These are phyloP conservation scores for Pontederia paniculata DNA, from an alignment of 176 grass and related monocot genomes.

Conservation along the genomic window DNA sequence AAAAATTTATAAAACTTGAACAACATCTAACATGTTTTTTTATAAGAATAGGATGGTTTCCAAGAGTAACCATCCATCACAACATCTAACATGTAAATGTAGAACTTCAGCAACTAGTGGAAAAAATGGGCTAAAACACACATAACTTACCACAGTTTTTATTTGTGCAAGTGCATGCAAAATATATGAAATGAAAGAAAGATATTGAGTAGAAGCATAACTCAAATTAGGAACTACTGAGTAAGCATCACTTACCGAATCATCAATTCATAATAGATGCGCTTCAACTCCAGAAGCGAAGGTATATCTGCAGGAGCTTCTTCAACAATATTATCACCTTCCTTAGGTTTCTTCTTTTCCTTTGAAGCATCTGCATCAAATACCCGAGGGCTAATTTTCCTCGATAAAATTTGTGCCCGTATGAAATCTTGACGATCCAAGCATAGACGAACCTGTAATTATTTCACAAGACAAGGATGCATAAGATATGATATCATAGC, in stretches of 20 bases:
- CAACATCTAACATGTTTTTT: too few species aligned
- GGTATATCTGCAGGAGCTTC: conserved; percentile 81
- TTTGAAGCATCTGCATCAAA: conserved; percentile 72
- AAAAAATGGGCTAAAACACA: too few species aligned
- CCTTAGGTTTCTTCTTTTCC: conserved; percentile 88
- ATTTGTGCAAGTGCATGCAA: neutral
- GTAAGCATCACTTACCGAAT: conserved; percentile 42
- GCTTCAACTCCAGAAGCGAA: conserved; percentile 74
- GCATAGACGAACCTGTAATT: conserved; percentile 65
- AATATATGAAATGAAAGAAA: neutral
- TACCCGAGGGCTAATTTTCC: conserved; percentile 85
- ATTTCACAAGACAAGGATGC: conserved; percentile 2
- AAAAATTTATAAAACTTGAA: too few species aligned
- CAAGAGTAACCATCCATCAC: too few species aligned
- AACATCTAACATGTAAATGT: too few species aligned
- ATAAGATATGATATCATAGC: neutral
- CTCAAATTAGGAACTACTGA: too few species aligned
- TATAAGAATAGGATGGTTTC: too few species aligned
- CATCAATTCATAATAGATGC: conserved; percentile 87
- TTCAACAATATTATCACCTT: conserved; percentile 77
- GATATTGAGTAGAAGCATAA: neutral
- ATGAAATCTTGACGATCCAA: conserved; percentile 86
- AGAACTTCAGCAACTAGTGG: too few species aligned
- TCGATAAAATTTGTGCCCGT: conserved; percentile 80
- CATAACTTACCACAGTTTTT: too few species aligned